Percentiles rank a stretch among this genome's conserved stretches.
Evolutionary conservation across 2,329 filamentous ascomycete species (phyloP).

Genomic region (Rhynchosporium secalis): DNA sequence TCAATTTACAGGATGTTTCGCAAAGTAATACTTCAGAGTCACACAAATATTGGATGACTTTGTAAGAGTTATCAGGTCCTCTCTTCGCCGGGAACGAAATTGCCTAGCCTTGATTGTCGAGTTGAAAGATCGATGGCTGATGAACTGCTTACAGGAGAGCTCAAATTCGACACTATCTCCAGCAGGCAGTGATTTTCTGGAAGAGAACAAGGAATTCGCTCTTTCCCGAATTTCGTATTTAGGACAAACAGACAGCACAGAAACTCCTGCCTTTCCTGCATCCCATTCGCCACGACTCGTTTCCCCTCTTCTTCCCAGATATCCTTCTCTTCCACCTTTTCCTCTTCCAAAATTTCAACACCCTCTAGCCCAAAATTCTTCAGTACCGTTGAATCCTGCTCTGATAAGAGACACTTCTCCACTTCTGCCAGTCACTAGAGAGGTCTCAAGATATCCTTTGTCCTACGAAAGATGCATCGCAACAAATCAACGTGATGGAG

Average conservation of each 20-base stretch:
- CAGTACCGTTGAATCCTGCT: slow-evolving; percentile 13
- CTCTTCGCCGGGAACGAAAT: too few species aligned
- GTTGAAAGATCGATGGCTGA: slow-evolving; percentile 2
- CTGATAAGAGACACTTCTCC: not conserved
- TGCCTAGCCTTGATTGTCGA: not conserved
- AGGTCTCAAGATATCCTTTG: slow-evolving; percentile 23
- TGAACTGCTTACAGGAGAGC: not conserved
- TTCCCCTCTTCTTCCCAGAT: not conserved
- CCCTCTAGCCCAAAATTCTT: not conserved
- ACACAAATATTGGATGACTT: too few species aligned
- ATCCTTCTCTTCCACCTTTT: not conserved
- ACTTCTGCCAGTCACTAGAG: slow-evolving; percentile 3
- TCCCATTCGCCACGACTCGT: not conserved
- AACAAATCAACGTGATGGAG: not conserved
- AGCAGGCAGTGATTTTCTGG: not conserved
- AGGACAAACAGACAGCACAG: not conserved
- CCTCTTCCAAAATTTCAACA: not conserved
- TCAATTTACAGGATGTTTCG: too few species aligned
- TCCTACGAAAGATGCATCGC: slow-evolving; percentile 32
- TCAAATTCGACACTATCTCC: not conserved
- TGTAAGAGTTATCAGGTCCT: too few species aligned
- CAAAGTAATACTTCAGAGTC: too few species aligned
- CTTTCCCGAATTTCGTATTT: slow-evolving; percentile 2
- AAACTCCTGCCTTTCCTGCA: not conserved
- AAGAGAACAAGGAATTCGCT: not conserved